phyloP scores from a whole-genome alignment of 164 flowering plant genomes.

The Chimonanthus praecox region DNA sequence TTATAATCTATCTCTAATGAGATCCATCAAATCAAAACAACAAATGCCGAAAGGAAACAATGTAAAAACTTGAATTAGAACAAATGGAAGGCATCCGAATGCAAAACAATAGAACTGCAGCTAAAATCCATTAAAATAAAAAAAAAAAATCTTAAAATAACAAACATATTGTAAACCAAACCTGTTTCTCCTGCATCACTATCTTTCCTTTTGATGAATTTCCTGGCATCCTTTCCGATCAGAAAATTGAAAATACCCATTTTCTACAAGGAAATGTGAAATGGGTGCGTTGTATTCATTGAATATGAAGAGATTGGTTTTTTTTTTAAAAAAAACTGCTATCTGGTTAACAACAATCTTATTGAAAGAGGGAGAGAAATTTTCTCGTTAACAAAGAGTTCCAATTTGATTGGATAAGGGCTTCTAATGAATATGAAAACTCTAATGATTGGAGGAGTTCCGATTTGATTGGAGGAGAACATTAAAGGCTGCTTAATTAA shows the following conservation, averaged over 20 bases:
- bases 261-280: neutral
- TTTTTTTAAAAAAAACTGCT: no score
- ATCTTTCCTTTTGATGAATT: conserved; percentile 59
- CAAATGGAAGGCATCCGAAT: neutral
- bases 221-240: neutral
- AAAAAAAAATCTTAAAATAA: neutral
- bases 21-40: neutral
- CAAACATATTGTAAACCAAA: conserved; percentile 5
- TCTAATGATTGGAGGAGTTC: no score
- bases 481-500: no score
- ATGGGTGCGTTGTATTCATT: neutral
- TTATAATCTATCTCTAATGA: no score
- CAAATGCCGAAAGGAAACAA: neutral
- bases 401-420: no score
- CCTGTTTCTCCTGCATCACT: conserved; percentile 86
- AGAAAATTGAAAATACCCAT: neutral
- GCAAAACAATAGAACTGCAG: neutral
- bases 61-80: neutral
- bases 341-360: no score
- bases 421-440: no score
- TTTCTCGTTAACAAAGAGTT: no score
- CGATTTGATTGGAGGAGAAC: no score
- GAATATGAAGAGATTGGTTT: no score
- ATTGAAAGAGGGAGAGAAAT: no score
- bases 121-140: no score